phyloP scores from a whole-genome alignment of 1,284 basidiomycete species.

The Hypsizygus ulmarius region DNA sequence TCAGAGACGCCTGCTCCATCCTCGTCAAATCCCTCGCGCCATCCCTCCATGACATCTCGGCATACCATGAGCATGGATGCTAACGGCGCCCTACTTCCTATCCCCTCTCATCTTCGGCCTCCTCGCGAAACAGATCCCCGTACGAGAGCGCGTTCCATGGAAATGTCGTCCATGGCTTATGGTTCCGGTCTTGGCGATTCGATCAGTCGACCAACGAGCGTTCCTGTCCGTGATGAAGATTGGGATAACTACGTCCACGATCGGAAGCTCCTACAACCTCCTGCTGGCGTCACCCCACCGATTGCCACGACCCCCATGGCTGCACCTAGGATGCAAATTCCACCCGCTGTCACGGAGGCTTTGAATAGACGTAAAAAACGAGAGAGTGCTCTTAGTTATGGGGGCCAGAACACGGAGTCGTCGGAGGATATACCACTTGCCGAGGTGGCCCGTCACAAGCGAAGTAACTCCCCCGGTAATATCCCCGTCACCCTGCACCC shows the following conservation, averaged over 20 bases:
- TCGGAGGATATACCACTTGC: conserved; percentile 58
- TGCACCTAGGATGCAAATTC: conserved; percentile 48
- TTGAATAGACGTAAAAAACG: conserved; percentile 63
- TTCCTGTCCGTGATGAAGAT: conserved; percentile 63
- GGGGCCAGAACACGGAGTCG: conserved; percentile 41
- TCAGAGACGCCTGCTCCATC: conserved; percentile 61
- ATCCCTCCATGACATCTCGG: conserved; percentile 62
- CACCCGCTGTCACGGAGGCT: conserved; percentile 72
- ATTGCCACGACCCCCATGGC: conserved; percentile 60
- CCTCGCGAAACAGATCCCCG: conserved; percentile 66
- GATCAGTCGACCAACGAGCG: conserved; percentile 68
- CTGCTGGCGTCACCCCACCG: conserved; percentile 71
- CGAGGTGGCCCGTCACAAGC: conserved; percentile 36
- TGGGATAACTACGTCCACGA: conserved; percentile 81
- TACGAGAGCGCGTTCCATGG: conserved; percentile 66
- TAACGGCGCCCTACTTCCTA: conserved; percentile 41
- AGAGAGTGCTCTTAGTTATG: conserved; percentile 52
- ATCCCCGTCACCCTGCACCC: conserved; percentile 61
- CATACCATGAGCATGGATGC: conserved; percentile 68
- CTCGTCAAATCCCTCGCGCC: conserved; percentile 58
- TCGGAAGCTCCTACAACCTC: conserved; percentile 76
- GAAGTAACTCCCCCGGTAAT: conserved; percentile 31
- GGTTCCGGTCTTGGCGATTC: conserved; percentile 44
- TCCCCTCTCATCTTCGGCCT: conserved; percentile 59
- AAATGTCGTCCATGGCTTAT: conserved; percentile 48